Conservation (phyloP, 805 yeast genomes). For the Candida krabiensis region DNA sequence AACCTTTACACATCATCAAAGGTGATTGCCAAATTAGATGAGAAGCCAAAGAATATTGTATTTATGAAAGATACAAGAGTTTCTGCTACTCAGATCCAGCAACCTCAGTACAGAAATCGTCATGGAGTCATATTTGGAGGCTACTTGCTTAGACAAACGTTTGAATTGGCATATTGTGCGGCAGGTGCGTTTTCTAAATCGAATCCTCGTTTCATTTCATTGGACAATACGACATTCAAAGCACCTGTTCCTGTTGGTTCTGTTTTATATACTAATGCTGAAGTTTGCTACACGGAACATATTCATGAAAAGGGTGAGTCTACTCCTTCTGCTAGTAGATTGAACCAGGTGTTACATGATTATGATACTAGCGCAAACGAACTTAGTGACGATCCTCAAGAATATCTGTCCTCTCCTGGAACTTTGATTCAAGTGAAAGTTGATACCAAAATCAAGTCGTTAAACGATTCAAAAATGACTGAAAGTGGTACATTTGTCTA, state of each 20-base stretch:
- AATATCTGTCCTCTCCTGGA: slow-evolving; percentile 73
- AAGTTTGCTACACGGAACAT: slow-evolving; percentile 85
- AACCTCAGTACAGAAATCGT: slow-evolving; percentile 93
- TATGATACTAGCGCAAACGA: slow-evolving; percentile 61
- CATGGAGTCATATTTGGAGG: slow-evolving; percentile 97
- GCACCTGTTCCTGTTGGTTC: slow-evolving; percentile 97
- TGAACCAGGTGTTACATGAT: slow-evolving; percentile 36
- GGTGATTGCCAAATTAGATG: slow-evolving; percentile 32
- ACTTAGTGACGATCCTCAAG: slow-evolving; percentile 49
- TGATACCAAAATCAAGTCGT: slow-evolving; percentile 70
- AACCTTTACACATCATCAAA: slow-evolving; percentile 65
- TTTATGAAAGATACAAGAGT: slow-evolving; percentile 73
- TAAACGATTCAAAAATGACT: slow-evolving; percentile 50
- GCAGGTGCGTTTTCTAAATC: slow-evolving; percentile 87
- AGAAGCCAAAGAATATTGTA: slow-evolving; percentile 50
- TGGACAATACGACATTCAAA: slow-evolving; percentile 88
- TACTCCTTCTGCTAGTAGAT: slow-evolving; percentile 23
- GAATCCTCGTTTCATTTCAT: slow-evolving; percentile 83
- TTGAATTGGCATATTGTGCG: slow-evolving; percentile 90
- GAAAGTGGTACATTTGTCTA: slow-evolving; percentile 87
- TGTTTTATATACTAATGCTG: slow-evolving; percentile 78
- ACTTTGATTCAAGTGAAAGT: slow-evolving; percentile 89
- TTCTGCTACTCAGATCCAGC: slow-evolving; percentile 84
- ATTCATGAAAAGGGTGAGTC: slow-evolving; percentile 41
- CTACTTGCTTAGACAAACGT: slow-evolving; percentile 85